These are phyloP conservation scores for Ceratobasidium sp. DNA, from an alignment of 1,284 basidiomycete species.

Conservation along the genomic window DNA sequence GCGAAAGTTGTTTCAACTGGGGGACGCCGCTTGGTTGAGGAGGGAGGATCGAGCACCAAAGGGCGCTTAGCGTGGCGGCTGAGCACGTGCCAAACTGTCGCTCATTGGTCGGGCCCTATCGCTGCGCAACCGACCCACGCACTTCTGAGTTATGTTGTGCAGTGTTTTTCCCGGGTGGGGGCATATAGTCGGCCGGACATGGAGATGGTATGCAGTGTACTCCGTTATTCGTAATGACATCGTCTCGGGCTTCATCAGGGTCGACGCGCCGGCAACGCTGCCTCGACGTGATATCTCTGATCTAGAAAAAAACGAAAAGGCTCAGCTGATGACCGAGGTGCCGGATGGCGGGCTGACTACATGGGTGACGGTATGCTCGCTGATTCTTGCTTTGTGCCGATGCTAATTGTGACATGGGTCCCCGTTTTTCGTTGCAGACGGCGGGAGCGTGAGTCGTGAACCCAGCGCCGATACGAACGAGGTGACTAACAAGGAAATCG, in stretches of 20 bases:
- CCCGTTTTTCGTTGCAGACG: no score
- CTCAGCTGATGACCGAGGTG: not conserved
- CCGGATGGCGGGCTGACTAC: slow-evolving; percentile 31
- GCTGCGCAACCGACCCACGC: no score
- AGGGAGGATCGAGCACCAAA: no score
- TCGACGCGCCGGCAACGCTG: not conserved
- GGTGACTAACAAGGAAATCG: not conserved
- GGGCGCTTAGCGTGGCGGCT: no score
- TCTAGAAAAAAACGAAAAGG: not conserved
- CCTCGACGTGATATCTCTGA: not conserved
- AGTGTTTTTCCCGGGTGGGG: not conserved
- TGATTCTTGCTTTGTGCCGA: not conserved
- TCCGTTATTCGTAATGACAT: not conserved
- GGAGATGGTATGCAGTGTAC: not conserved
- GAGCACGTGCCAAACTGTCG: no score
- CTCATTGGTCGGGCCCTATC: no score
- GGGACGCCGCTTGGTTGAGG: no score
- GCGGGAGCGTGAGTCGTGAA: slow-evolving; percentile 22
- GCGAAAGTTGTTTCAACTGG: no score
- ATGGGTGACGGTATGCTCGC: slow-evolving; percentile 2
- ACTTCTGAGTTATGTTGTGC: not conserved
- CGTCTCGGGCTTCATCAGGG: not conserved
- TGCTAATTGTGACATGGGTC: no score
- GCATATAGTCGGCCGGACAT: not conserved
- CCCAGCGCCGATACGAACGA: no score